phyloP scores from a whole-genome alignment of 1,284 basidiomycete species.

The Trichosporon sp. region DNA sequence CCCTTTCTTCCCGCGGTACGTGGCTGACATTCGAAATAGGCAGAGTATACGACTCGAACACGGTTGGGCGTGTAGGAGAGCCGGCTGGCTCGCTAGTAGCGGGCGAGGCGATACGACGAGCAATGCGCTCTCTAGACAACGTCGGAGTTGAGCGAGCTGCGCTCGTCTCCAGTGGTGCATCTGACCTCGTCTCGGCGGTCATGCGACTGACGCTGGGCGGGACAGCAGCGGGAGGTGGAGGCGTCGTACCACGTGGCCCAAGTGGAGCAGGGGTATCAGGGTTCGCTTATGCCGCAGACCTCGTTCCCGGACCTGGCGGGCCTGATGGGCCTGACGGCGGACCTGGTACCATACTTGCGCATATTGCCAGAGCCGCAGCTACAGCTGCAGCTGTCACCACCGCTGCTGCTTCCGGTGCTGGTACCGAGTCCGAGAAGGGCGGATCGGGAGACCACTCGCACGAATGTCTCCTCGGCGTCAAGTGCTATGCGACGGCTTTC shows the following conservation, averaged over 20 bases:
- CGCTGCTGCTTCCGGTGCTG: too few relatives aligned
- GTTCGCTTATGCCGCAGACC: too few relatives aligned
- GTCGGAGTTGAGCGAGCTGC: neutral
- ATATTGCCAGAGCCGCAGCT: neutral
- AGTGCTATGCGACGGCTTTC: constrained; percentile 45
- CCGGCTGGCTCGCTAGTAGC: neutral
- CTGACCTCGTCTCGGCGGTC: neutral
- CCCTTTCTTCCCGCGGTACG: neutral
- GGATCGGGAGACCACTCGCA: neutral
- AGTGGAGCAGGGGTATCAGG: neutral
- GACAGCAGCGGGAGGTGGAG: neutral
- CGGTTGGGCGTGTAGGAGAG: constrained; percentile 28
- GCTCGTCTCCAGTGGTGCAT: neutral
- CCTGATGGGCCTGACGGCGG: too few relatives aligned
- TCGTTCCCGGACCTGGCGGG: too few relatives aligned
- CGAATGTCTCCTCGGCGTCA: constrained; percentile 37
- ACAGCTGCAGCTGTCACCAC: too few relatives aligned
- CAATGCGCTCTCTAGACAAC: neutral
- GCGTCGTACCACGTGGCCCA: neutral
- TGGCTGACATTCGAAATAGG: constrained; percentile 9
- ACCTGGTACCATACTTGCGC: constrained; percentile 6
- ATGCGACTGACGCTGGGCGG: neutral
- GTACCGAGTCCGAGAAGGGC: too few relatives aligned
- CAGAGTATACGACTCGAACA: constrained; percentile 67
- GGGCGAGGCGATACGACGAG: neutral